Percentiles rank a stretch among this genome's conserved stretches.
Conservation (phyloP, 2,329 filamentous ascomycete species). For the Byssothecium circinans region DNA sequence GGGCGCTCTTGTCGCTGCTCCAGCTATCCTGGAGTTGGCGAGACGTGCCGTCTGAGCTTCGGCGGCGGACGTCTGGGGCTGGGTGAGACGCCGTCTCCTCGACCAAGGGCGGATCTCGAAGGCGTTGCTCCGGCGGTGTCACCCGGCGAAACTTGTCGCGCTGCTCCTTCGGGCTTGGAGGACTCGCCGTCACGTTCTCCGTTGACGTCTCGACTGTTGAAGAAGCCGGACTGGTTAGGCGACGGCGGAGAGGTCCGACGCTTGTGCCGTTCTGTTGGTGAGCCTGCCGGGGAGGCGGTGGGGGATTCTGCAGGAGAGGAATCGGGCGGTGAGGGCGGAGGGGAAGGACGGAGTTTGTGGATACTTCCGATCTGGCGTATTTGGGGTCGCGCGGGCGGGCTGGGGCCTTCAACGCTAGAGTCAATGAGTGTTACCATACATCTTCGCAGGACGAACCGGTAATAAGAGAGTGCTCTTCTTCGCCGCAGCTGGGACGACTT, state of each 20-base stretch:
- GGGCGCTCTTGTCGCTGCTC: conserved; percentile 8
- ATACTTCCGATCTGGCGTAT: conserved; percentile 34
- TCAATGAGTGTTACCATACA: conserved; percentile 41
- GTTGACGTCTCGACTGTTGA: conserved; percentile 38
- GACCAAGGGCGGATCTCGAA: conserved; percentile 6
- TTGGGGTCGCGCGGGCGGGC: conserved; percentile 26
- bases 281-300: conserved; percentile 30
- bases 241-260: conserved; percentile 39
- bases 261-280: conserved; percentile 32
- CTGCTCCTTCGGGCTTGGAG: conserved; percentile 28
- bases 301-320: conserved; percentile 1
- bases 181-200: conserved; percentile 32
- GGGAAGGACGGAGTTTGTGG: conserved; percentile 32
- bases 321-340: conserved; percentile 35
- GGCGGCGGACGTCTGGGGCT: conserved; percentile 39
- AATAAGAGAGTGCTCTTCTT: conserved; percentile 12
- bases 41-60: conserved; percentile 37
- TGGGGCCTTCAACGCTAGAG: conserved; percentile 37
- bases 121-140: conserved; percentile 27
- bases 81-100: conserved; percentile 19
- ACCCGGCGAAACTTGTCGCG: conserved; percentile 29
- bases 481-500: conserved; percentile 18
- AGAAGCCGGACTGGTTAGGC: conserved; percentile 39
- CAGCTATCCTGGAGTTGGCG: conserved; percentile 25
- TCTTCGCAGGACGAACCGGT: conserved; percentile 20